phyloP scores from a whole-genome alignment of 768 basidiomycete genomes.

The Termitomyces bulborhizus region DNA sequence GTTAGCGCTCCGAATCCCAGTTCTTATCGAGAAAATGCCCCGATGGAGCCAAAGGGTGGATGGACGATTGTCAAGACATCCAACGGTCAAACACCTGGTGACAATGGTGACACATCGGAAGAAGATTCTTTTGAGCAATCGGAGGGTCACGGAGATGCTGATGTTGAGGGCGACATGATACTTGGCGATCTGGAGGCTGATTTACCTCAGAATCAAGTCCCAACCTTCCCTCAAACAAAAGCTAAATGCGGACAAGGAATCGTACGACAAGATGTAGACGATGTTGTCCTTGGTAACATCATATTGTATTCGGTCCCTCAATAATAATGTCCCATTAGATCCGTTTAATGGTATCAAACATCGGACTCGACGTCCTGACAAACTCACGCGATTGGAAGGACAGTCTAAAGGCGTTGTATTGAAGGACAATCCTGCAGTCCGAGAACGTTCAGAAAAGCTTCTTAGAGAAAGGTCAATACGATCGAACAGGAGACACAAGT shows the following conservation, averaged over 20 bases:
- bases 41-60: constrained; percentile 45
- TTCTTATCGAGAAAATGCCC: constrained; percentile 52
- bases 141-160: constrained; percentile 41
- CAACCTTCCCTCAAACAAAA: constrained; percentile 29
- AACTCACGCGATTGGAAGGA: constrained; percentile 22
- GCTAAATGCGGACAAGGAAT: constrained; percentile 37
- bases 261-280: constrained; percentile 63
- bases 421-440: constrained; percentile 19
- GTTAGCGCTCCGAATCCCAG: constrained; percentile 66
- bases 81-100: constrained; percentile 19
- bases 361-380: constrained; percentile 32
- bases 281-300: constrained; percentile 64
- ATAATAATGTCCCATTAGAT: constrained; percentile 34
- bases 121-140: constrained; percentile 18
- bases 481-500: constrained; percentile 73
- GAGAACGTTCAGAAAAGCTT: constrained; percentile 52
- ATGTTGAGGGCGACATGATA: constrained; percentile 72
- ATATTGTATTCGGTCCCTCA: constrained; percentile 15
- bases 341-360: constrained; percentile 50
- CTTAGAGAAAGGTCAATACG: constrained; percentile 72
- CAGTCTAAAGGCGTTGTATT: constrained; percentile 18
- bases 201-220: constrained; percentile 19
- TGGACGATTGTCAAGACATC: constrained; percentile 70
- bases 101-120: constrained; percentile 7
- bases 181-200: constrained; percentile 72